phyloP scores from a whole-genome alignment of 140 eudicot genomes.

The Flaveria floridana region DNA sequence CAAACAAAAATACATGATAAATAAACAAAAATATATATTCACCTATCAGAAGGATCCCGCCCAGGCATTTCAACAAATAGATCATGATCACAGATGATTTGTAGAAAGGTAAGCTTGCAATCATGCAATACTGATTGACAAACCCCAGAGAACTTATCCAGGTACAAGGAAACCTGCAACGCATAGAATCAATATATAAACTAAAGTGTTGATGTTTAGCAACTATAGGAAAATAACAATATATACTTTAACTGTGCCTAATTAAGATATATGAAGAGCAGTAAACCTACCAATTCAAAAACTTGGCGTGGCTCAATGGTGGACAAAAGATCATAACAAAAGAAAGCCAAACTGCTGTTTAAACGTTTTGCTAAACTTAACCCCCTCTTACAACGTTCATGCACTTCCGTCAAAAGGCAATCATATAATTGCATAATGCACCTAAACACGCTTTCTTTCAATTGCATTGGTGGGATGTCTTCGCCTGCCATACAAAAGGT shows the following conservation, averaged over 20 bases:
- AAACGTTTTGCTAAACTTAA: constrained; percentile 85
- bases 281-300: constrained; percentile 81
- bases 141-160: constrained; percentile 94
- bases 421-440: constrained; percentile 92
- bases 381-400: constrained; percentile 97
- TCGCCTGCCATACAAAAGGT: constrained; percentile 56
- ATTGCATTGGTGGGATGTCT: constrained; percentile 97
- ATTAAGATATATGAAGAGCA: constrained; percentile 1
- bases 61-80: constrained; percentile 99
- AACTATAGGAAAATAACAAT: constrained; percentile 5
- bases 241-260: constrained; percentile 14
- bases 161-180: constrained; percentile 85
- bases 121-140: constrained; percentile 92
- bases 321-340: constrained; percentile 92
- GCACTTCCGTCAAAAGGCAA: constrained; percentile 97
- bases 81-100: constrained; percentile 95
- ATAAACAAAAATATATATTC: constrained; percentile 17
- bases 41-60: constrained; percentile 99
- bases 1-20: background rate
- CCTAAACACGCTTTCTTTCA: constrained; percentile 94
- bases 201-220: constrained; percentile 6
- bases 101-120: constrained; percentile 96
- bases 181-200: constrained; percentile 9
- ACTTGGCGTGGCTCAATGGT: constrained; percentile 95
- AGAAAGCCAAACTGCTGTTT: constrained; percentile 93